phyloP scores from a whole-genome alignment of 2,329 filamentous ascomycete genomes.

The Monosporascus sp. region DNA sequence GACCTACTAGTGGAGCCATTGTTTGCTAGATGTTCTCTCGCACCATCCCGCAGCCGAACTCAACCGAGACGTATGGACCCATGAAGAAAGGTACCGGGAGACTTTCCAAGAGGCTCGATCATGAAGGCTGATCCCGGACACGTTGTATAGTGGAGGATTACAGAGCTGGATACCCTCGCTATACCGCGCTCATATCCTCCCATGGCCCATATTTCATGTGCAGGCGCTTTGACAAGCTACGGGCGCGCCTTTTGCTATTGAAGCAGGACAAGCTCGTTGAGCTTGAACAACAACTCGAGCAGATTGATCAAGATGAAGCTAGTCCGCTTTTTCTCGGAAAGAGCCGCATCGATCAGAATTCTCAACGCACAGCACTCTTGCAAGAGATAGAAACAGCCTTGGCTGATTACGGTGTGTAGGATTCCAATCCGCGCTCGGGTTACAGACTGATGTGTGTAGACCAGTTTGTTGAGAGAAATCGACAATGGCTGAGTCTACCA shows the following conservation, averaged over 20 bases:
- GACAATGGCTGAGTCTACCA: not conserved
- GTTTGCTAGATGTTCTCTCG: too few relatives aligned
- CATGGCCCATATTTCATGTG: not conserved
- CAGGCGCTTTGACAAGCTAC: not conserved
- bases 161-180: not conserved
- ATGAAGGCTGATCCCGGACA: too few relatives aligned
- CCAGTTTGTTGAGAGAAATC: not conserved
- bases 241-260: not conserved
- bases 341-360: not conserved
- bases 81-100: too few relatives aligned
- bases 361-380: not conserved
- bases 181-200: not conserved
- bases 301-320: not conserved
- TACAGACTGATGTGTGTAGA: not conserved
- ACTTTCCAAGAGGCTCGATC: too few relatives aligned
- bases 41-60: too few relatives aligned
- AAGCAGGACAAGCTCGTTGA: constrained; percentile 1
- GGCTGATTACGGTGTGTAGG: not conserved
- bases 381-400: not conserved
- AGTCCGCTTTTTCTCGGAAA: not conserved
- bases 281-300: not conserved
- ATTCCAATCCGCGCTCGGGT: not conserved
- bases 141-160: not conserved
- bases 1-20: too few relatives aligned
- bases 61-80: too few relatives aligned